Evolutionary conservation across 768 basidiomycete species (phyloP), one percentile per base, ranked within the genome.

Genomic region (Lactifluus pinguis): DNA sequence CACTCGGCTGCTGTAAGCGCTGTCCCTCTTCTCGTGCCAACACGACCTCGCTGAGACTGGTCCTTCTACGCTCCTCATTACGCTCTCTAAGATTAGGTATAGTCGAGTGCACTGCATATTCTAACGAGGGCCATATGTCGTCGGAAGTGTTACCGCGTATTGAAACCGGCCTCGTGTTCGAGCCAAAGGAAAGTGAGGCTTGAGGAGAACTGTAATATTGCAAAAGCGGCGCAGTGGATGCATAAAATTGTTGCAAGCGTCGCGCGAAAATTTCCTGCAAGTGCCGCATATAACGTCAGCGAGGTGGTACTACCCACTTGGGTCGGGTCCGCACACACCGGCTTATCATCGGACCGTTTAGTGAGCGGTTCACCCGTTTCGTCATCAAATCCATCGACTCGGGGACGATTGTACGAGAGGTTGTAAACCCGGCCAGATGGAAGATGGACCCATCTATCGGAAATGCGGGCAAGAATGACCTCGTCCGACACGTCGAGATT

Each of bases 361-460:
- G 79, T 83, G n/a, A 95, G 77, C 6, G 86, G 83, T 69, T 95
- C 92, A 29, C 91, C 92, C 0, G 93, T 95, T 56, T 83, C 75
- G 68, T 97, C 92, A 74, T 97, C 93, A 53, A 80, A 76, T 1
- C 94, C 92, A 6, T 83, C 77, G 2, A 87, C 81, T 66, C 84
- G 84, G 15, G 93, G 94, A 14, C 79, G 84, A 72, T 93, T 95
- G 73, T 92, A 95, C 8, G 85, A 85, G 71, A 85, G 78, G 72
- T 94, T 95, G 77, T 97, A 97, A 13, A 95, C 85, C 13, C 93
- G 81, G 15, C 93, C 93, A 0, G 92, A 94, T 7, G 89, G 83
- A 14, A 87, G 77, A 70, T 95, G 93, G 25, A 95, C 80, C 88
- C 87, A 95, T 44, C 93, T 86, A 69, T 95, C 92, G 13, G 88